Evolutionary conservation across 345 rosid genomes (phyloP).

Genomic region (Populus euphratica): DNA sequence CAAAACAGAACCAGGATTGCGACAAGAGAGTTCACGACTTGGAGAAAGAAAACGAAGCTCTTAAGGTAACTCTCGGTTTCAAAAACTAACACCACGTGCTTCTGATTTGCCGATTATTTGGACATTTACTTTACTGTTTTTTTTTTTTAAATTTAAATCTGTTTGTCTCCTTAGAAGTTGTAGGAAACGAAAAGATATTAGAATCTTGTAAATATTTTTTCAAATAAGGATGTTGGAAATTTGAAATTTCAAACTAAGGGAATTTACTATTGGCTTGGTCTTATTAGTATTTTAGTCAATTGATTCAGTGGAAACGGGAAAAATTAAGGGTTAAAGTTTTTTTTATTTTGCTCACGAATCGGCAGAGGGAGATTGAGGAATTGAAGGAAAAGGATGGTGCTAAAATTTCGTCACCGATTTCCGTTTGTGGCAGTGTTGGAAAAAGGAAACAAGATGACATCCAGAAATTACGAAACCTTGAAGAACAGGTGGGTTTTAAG

Average conservation of each 20-base stretch:
- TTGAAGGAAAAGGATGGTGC: slow-evolving; percentile 3
- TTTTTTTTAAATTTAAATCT: neutral
- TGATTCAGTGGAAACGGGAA: no score
- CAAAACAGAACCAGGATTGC: neutral
- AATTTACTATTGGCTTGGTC: neutral
- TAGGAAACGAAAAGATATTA: neutral
- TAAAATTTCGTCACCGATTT: slow-evolving; percentile 6
- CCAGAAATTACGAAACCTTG: slow-evolving; percentile 8
- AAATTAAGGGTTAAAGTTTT: no score
- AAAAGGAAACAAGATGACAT: slow-evolving; percentile 12
- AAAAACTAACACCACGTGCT: no score
- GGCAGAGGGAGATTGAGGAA: slow-evolving; percentile 23
- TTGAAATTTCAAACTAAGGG: no score
- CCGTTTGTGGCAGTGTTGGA: neutral
- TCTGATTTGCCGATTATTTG: neutral
- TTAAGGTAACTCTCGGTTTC: slow-evolving; percentile 14
- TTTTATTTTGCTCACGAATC: neutral
- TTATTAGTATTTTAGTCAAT: neutral
- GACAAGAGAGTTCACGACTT: slow-evolving; percentile 11
- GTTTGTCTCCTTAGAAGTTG: slow-evolving; percentile 13
- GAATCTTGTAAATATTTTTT: no score
- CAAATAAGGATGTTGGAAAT: neutral
- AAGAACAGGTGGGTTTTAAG: slow-evolving; percentile 18
- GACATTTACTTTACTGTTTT: neutral
- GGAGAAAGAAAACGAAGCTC: slow-evolving; percentile 23